Evolutionary conservation across 306 rosid genomes (phyloP), one percentile per base, ranked within the genome.

Genomic region (Vachellia collinsii): DNA sequence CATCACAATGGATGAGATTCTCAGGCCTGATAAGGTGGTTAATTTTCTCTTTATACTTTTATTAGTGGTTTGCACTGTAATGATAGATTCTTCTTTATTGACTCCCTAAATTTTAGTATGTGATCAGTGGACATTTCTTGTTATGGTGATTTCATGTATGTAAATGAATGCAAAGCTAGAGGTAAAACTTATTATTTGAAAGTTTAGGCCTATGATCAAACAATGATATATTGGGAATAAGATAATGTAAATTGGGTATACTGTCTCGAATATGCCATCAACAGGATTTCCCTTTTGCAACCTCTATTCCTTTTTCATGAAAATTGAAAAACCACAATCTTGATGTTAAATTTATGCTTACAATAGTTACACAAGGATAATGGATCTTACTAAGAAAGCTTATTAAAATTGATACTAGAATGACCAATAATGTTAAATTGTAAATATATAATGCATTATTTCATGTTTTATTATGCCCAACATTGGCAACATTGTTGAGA

Each of bases 11-110:
- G 97, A 94, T 82, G 88, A 58, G 68, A 92, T 85, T 89, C 97
- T 94, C 67, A 91, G 99, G 22, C 97, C 99, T 71, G 82, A 94
- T 81, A 94, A 93, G 97, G 97, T 94, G 81, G 11, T 70, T 46
- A 41, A 11, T 43, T 77, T 79, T 79, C 79, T 50, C 47, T 82
- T 65, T 50, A 10, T 54, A 17, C 56, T 23, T 42, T 9, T 68
- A 41, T 3, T 44, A 47, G 23, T 58, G 43, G 54, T 58, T n/a
- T 70, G 39, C 73, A 58, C 13, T 6, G 61, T 43, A 51, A 50
- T 58, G 67, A 67, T 77, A 12, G 5, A 38, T 43, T 8, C 23
- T 80, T 82, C 20, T 76, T 68, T 72, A 67, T 58, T 12, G 11
- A 11, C n/a, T 48, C 6, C 8, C 19, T 39, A 8, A 66, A n/a